Conservation (phyloP, 257 asterid species). For the Anisodus acutangulus region DNA sequence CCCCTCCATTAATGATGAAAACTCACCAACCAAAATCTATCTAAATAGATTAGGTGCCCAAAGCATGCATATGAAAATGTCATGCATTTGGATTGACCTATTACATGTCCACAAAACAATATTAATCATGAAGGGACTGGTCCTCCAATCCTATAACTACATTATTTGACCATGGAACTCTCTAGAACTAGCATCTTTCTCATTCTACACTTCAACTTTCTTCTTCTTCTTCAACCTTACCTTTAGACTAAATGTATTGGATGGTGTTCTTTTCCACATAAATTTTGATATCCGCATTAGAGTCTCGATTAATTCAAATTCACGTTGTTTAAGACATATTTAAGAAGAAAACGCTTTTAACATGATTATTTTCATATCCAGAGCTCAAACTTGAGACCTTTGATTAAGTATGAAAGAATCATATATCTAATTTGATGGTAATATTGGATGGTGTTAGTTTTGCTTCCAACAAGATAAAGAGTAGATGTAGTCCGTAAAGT, state of each 20-base stretch:
- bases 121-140: conserved; percentile 22
- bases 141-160: neutral
- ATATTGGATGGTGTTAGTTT: neutral
- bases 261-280: neutral
- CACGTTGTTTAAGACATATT: neutral
- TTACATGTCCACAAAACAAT: neutral
- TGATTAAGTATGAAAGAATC: neutral
- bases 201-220: neutral
- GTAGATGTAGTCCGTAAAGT: no score
- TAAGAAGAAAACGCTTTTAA: neutral
- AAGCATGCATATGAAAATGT: conserved; percentile 37
- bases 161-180: conserved; percentile 24
- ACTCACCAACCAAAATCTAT: conserved; percentile 33
- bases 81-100: conserved; percentile 29
- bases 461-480: neutral
- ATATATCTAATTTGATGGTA: no score
- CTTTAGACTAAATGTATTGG: neutral
- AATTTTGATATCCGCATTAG: no score
- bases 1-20: conserved; percentile 5
- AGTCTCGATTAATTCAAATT: neutral
- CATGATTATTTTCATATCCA: no score
- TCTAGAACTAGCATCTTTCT: no score
- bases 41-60: neutral
- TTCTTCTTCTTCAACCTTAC: neutral
- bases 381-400: neutral